Percentiles rank a stretch among this genome's conserved stretches.
Evolutionary conservation across 2,329 filamentous ascomycete genomes (phyloP).

Genomic region (Gnomoniopsis sp.): DNA sequence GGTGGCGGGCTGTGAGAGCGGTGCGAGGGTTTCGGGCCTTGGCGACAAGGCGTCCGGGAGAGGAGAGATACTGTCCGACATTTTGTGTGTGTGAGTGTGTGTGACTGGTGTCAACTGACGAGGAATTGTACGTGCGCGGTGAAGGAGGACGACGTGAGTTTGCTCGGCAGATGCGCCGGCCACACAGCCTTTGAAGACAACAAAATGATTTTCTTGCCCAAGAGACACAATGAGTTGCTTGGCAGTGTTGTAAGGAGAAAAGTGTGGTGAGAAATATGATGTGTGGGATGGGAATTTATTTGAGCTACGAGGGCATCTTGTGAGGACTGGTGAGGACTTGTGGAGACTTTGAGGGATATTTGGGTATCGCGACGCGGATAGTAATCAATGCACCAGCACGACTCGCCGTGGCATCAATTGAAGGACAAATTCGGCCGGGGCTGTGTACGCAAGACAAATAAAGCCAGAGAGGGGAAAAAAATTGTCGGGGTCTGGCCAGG

Average conservation of each 20-base stretch:
- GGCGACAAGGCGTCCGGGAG: constrained; percentile 3
- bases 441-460: not conserved
- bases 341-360: constrained; percentile 15
- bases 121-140: not conserved
- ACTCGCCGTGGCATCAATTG: not conserved
- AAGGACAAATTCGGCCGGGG: constrained; percentile 1
- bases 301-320: not conserved
- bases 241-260: not conserved
- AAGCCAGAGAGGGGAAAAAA: not conserved
- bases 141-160: not conserved
- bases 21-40: not conserved
- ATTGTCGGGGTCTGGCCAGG: not conserved
- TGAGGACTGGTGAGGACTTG: not conserved
- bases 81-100: not conserved
- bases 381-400: not conserved
- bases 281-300: not conserved
- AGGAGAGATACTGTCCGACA: not conserved
- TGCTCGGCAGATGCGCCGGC: constrained; percentile 3
- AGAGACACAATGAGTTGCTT: not conserved
- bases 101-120: not conserved
- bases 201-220: not conserved
- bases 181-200: not conserved
- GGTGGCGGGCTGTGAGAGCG: constrained; percentile 1
- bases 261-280: not conserved
- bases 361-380: not conserved